Conservation (phyloP, 2,329 filamentous ascomycete species). For the Clarireedia paspali region DNA sequence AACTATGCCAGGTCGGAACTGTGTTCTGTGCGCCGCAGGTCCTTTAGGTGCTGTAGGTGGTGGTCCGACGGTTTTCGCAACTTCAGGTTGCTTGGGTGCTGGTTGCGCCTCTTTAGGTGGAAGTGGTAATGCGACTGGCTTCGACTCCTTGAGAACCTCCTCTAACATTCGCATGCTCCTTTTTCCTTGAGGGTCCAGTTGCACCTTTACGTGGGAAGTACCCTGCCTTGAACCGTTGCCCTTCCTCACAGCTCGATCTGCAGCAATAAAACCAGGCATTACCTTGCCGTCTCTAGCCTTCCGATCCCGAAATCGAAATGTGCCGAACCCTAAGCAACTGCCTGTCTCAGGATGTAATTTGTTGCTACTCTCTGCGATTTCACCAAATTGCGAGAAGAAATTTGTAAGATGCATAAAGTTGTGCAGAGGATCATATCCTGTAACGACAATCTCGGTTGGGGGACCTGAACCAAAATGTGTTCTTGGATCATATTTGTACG, state of each 20-base stretch:
- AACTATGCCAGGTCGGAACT: slow-evolving; percentile 24
- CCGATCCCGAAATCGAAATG: slow-evolving; percentile 78
- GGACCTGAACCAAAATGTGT: slow-evolving; percentile 85
- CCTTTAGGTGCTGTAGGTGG: slow-evolving; percentile 84
- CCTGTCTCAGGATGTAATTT: slow-evolving; percentile 93
- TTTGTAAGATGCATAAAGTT: slow-evolving; percentile 70
- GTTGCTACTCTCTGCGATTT: slow-evolving; percentile 85
- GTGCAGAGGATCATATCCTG: slow-evolving; percentile 89
- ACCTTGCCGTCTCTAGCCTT: slow-evolving; percentile 36
- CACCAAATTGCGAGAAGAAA: slow-evolving; percentile 73
- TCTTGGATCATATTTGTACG: slow-evolving; percentile 72
- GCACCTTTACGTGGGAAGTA: slow-evolving; percentile 67
- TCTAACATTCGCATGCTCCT: slow-evolving; percentile 75
- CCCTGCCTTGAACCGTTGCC: slow-evolving; percentile 78
- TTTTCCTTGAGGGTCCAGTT: slow-evolving; percentile 81
- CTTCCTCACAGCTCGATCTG: slow-evolving; percentile 68
- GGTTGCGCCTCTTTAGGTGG: slow-evolving; percentile 29
- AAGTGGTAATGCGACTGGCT: slow-evolving; percentile 28
- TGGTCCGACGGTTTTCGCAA: slow-evolving; percentile 48
- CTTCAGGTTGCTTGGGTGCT: slow-evolving; percentile 29
- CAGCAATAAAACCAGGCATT: slow-evolving; percentile 68
- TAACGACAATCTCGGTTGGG: slow-evolving; percentile 83
- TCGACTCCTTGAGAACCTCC: slow-evolving; percentile 60
- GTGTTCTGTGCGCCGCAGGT: slow-evolving; percentile 36
- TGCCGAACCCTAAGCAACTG: slow-evolving; percentile 87